Base-by-base conservation (phyloP, 768 basidiomycete genomes). In the Tulasnella sp. region DNA sequence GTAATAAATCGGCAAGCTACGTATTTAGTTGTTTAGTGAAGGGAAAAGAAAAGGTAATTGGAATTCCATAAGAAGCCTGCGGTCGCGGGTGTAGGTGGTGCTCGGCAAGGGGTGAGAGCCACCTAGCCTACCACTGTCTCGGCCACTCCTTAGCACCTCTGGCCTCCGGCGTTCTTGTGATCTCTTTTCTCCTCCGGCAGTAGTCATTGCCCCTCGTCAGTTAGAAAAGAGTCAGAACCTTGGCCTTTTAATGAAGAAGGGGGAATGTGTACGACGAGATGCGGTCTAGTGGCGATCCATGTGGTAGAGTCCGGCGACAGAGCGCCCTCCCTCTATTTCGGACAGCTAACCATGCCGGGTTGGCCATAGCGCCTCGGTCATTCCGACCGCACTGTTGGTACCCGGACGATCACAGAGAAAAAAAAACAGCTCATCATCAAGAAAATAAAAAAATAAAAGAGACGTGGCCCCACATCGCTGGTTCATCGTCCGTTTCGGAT, bases 51-150 rank as follows among this genome's bases (percentile, higher is more conserved):
- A 69, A 69, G 64, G 64, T 69, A 69, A 69, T 69, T 37, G 34
- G 34, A 31, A 28, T 69, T 69, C 64, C 34, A 69, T 69, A 69
- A 69, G 31, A 69, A 69, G 64, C 34, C 18, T 12, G 28, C 28
- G 24, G 24, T 69, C 54, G 54, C 54, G 54, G 54, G 54, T 69
- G 31, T 69, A 16, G 5, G 12, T 69, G 28, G 28, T 69, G 64
- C 64, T 69, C 64, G 64, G 64, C 18, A 69, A 69, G 64, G 64
- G 64, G 64, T 69, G 64, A 69, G 64, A 69, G 64, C 64, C 64
- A 69, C 64, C 64, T 69, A 54, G 64, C 14, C 64, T 69, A 69
- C 64, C 64, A 37, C 12, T 69, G 64, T 69, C 34, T 69, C 64
- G 64, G 64, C 64, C 2, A 69, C 64, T 7, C 22, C 5, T 37